Conservation (phyloP, 2,329 filamentous ascomycete genomes). For the Aspergillus eucalypticola region DNA sequence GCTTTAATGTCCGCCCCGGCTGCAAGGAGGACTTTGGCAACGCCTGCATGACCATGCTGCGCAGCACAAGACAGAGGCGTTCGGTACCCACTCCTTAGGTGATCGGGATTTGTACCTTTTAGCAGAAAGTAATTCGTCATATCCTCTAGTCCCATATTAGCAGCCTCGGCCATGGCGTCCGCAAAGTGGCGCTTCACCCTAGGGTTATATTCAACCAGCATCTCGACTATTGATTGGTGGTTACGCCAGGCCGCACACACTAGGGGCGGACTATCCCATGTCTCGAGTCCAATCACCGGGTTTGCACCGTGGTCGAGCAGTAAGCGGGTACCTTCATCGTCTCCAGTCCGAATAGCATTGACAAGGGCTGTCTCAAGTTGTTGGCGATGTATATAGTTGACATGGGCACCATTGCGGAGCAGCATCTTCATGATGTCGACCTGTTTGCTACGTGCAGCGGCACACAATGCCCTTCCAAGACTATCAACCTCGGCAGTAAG, state of each 20-base stretch:
- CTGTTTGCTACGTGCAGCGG: not conserved
- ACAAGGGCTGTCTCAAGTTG: not conserved
- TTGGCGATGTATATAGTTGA: not conserved
- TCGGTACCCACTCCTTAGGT: not conserved
- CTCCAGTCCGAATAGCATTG: not conserved
- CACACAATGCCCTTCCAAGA: not conserved
- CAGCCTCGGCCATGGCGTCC: not conserved
- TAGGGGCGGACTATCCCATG: not conserved
- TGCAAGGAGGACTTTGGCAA: not conserved
- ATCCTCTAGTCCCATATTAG: not conserved
- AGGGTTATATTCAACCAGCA: not conserved
- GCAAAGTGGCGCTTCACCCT: not conserved
- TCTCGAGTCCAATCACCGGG: not conserved
- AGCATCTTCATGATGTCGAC: not conserved
- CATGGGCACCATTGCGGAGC: not conserved
- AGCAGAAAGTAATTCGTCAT: not conserved
- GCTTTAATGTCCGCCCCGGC: not conserved
- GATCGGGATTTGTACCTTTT: not conserved
- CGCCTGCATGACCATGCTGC: not conserved
- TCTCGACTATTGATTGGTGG: not conserved
- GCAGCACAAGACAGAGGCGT: not conserved
- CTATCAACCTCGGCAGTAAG: not conserved
- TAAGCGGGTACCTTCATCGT: not conserved
- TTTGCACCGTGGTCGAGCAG: not conserved
- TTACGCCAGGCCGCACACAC: not conserved